phyloP scores from a whole-genome alignment of 306 rosid genomes.

The Bauhinia variegata region DNA sequence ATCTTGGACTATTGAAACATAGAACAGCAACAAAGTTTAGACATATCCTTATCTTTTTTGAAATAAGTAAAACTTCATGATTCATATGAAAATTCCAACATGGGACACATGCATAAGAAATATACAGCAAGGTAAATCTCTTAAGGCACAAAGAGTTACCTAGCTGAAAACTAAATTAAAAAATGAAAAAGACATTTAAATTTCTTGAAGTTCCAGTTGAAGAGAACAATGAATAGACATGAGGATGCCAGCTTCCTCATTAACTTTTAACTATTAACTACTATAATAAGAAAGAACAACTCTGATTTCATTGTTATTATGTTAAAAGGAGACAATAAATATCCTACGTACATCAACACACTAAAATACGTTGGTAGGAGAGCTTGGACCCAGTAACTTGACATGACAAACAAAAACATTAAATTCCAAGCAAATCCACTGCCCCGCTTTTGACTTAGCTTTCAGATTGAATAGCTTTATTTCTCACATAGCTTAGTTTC shows the following conservation, averaged over 20 bases:
- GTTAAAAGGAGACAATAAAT: too few relatives aligned
- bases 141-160: background rate
- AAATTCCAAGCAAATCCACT: constrained; percentile 14
- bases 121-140: background rate
- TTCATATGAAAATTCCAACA: constrained; percentile 4
- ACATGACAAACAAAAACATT: background rate
- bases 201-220: background rate
- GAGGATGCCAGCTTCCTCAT: background rate
- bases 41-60: background rate
- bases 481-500: background rate
- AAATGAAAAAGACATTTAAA: background rate
- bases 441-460: background rate
- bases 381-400: too few relatives aligned
- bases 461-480: background rate
- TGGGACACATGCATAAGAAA: background rate
- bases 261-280: background rate
- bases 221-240: background rate
- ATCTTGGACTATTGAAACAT: background rate
- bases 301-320: too few relatives aligned
- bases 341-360: too few relatives aligned
- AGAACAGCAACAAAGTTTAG: background rate
- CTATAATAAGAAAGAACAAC: background rate
- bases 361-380: too few relatives aligned
- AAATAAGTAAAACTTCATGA: background rate
- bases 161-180: background rate